Evolutionary conservation across 495 filamentous ascomycete genomes (phyloP).

Genomic region (Tuber brumale): DNA sequence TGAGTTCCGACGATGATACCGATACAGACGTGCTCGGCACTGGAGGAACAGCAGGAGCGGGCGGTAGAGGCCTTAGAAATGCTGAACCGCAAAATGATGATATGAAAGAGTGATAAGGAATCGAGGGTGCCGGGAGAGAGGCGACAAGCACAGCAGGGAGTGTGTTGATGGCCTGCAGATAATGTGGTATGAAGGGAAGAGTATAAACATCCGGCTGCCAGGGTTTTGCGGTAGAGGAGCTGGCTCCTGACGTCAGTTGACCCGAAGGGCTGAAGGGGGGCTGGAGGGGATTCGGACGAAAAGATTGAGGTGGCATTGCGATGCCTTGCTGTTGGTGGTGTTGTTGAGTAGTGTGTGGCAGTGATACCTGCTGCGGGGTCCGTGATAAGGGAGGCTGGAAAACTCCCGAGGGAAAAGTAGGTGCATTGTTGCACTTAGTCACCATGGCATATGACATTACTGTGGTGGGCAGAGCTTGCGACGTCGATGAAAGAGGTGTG

Average conservation of each 20-base stretch:
- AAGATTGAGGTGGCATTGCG: slow-evolving; percentile 18
- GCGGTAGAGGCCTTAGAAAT: slow-evolving; percentile 30
- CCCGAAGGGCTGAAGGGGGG: slow-evolving; percentile 29
- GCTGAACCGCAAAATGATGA: slow-evolving; percentile 39
- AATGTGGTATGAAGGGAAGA: slow-evolving; percentile 38
- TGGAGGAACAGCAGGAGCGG: slow-evolving; percentile 26
- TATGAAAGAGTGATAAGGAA: slow-evolving; percentile 36
- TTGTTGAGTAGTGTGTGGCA: slow-evolving; percentile 8
- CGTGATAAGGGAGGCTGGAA: slow-evolving; percentile 24
- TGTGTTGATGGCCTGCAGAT: slow-evolving; percentile 37
- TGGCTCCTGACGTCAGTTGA: slow-evolving; percentile 20
- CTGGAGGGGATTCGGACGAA: slow-evolving; percentile 33
- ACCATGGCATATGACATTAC: slow-evolving; percentile 37
- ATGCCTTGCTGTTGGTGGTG: slow-evolving; percentile 18
- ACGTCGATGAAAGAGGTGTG: slow-evolving; percentile 8
- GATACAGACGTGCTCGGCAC: slow-evolving; percentile 25
- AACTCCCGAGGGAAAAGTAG: slow-evolving; percentile 20
- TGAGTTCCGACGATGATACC: slow-evolving; percentile 28
- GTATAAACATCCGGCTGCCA: slow-evolving; percentile 42
- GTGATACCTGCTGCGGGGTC: slow-evolving; percentile 1
- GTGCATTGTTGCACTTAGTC: slow-evolving; percentile 5
- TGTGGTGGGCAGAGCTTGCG: slow-evolving; percentile 11
- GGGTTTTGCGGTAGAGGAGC: slow-evolving; percentile 23
- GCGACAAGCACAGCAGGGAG: slow-evolving; percentile 29
- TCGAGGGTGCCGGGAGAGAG: slow-evolving; percentile 34